Evolutionary conservation across 208 protist species (phyloP), one percentile per base, ranked within the genome.

Genomic region (Lotmaria passim): DNA sequence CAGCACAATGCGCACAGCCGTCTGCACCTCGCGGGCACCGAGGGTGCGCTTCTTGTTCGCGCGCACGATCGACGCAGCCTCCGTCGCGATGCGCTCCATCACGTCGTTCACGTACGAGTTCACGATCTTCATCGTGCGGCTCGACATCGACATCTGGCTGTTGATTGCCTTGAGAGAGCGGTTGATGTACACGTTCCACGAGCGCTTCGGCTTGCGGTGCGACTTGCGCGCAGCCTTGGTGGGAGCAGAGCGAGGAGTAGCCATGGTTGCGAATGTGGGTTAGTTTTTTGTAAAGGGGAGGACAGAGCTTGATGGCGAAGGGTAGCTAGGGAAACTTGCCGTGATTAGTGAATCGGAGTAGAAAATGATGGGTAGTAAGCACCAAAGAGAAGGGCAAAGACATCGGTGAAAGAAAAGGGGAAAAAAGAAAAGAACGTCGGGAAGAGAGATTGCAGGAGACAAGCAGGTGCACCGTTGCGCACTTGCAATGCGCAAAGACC

Each of bases 21-120:
- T n/a, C n/a, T n/a, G n/a, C n/a, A n/a, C n/a, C n/a, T n/a, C n/a
- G n/a, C n/a, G n/a, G n/a, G n/a, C n/a, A n/a, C n/a, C n/a, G n/a
- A n/a, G n/a, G n/a, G n/a, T n/a, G n/a, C n/a, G n/a, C n/a, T n/a
- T n/a, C n/a, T n/a, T n/a, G n/a, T n/a, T n/a, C n/a, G n/a, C n/a
- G n/a, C n/a, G n/a, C n/a, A n/a, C n/a, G n/a, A n/a, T n/a, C n/a
- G n/a, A n/a, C n/a, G n/a, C n/a, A n/a, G n/a, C n/a, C n/a, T 99
- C 96, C 39, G 70, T 69, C 26, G 96, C 93, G 58, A 99, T 95
- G 73, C 96, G 88, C 82, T 99, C 98, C 78, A 99, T 98, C 72
- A 98, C 90, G 90, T 99, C 98, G 80, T 93, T 96, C 68, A 99
- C 96, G 76, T 99, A 99, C 21, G 94, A 98, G 92, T 99, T 98